Conservation (phyloP, 1,284 basidiomycete species). For the Blastosporella zonata region DNA sequence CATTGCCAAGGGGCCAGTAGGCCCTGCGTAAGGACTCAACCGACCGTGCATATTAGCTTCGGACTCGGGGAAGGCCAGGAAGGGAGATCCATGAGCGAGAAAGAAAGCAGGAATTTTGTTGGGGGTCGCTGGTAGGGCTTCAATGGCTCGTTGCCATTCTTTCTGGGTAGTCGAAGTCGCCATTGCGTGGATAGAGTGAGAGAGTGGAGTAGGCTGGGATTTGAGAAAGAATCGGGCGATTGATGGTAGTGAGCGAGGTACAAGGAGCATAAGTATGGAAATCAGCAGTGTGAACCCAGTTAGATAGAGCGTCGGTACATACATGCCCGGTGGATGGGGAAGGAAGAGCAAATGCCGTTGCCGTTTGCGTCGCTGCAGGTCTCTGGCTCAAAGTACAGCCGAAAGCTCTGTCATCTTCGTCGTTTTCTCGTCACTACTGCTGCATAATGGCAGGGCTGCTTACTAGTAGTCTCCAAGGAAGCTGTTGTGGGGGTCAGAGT, state of each 20-base stretch:
- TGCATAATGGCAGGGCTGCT: neutral
- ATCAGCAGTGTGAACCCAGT: conserved; percentile 6
- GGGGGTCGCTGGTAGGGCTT: conserved; percentile 56
- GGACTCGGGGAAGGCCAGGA: conserved; percentile 41
- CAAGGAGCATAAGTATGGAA: conserved; percentile 8
- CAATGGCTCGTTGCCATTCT: conserved; percentile 56
- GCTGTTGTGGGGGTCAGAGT: neutral
- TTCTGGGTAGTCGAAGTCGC: conserved; percentile 15
- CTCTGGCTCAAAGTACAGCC: neutral
- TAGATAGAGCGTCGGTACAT: conserved; percentile 5
- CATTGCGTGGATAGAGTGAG: conserved; percentile 3
- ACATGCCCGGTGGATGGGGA: conserved; percentile 1
- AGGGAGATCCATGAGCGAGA: conserved; percentile 69
- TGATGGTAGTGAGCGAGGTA: neutral
- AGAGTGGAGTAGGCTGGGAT: neutral
- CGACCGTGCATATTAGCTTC: conserved; percentile 12
- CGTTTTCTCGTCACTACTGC: conserved; percentile 4
- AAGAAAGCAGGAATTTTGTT: conserved; percentile 71
- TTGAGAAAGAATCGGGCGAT: neutral
- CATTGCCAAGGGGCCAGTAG: conserved; percentile 50
- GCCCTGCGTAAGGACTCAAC: conserved; percentile 39
- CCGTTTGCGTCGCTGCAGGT: conserved; percentile 1
- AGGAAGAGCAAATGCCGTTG: too few relatives aligned
- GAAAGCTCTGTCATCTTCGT: conserved; percentile 2
- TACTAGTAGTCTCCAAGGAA: neutral